These are phyloP conservation scores for Chlorociboria aeruginascens DNA, from an alignment of 495 filamentous ascomycete species.

Conservation along the genomic window DNA sequence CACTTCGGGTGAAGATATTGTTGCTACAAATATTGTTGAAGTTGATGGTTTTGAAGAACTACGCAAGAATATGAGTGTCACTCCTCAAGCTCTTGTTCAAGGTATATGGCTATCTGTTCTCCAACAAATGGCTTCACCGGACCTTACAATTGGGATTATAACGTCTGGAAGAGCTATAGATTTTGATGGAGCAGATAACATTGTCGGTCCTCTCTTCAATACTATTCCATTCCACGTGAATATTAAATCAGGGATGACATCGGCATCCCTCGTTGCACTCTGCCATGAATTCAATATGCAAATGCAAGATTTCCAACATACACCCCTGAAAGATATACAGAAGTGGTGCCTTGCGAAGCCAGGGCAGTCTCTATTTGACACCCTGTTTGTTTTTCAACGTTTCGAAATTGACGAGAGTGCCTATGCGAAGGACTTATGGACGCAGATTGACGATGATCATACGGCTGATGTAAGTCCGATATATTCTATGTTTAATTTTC, in stretches of 20 bases:
- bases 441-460: constrained; percentile 31
- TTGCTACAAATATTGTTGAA: constrained; percentile 18
- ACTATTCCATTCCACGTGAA: constrained; percentile 60
- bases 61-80: constrained; percentile 47
- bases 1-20: constrained; percentile 15
- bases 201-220: constrained; percentile 84
- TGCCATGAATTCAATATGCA: constrained; percentile 52
- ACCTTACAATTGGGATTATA: constrained; percentile 47
- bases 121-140: constrained; percentile 24
- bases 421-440: constrained; percentile 36
- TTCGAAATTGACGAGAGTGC: constrained; percentile 18
- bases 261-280: constrained; percentile 34
- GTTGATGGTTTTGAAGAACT: constrained; percentile 32
- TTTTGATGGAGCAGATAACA: constrained; percentile 48
- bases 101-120: constrained; percentile 53
- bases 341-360: constrained; percentile 48
- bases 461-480: constrained; percentile 37
- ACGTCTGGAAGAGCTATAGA: constrained; percentile 60
- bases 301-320: constrained; percentile 54
- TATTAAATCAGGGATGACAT: constrained; percentile 32
- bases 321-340: constrained; percentile 57
- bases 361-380: constrained; percentile 60
- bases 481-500: constrained; percentile 1
- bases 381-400: constrained; percentile 75
- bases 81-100: constrained; percentile 63